Base-by-base conservation (phyloP, 768 basidiomycete species). In the Leccinum obscurum region DNA sequence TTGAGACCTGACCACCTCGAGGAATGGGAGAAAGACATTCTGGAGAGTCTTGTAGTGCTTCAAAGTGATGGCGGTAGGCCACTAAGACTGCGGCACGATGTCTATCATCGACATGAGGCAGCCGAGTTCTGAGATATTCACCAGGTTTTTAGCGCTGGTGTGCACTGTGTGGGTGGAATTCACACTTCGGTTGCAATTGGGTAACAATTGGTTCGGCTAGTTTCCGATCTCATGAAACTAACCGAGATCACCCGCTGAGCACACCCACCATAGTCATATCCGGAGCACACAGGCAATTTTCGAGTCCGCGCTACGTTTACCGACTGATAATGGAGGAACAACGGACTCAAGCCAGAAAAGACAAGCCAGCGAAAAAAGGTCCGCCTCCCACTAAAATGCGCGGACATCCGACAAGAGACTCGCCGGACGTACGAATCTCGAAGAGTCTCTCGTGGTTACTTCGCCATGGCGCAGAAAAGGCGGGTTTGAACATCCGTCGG, bases 381-480 rank as follows among this genome's bases (percentile, higher is more conserved):
- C 65, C 66, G 26, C 64, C 72, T 15, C 69, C 71, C 2, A 90
- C 49, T 17, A 50, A 85, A 68, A 77, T 83, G 39, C 81, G 86
- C 53, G 90, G 90, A 15, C 74, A 80, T 20, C 81, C 83, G 30
- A 30, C 30, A 0, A 78, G 73, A 52, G 92, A 95, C 65, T 77
- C 84, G 4, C 85, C 84, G 0, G 85, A 89, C 53, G 83, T 90
- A 6, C 81, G 85, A 11, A 66, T 91, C 14, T 93, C 92, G 14
- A 98, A 97, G 74, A 91, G 92, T 0, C 76, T 98, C 9, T 89
- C 94, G 0, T 98, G 90, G 83, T 77, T 98, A 26, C 83, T 98
- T n/a, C 84, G 95, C 4, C 96, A 98, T 72, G 93, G 90, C 0
- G 93, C 95, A 20, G 79, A 84, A 63, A 84, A 83, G 39, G 88